These are phyloP conservation scores for Globisporangium canariense DNA, from an alignment of 352 stramenopile genomes.

Conservation along the genomic window DNA sequence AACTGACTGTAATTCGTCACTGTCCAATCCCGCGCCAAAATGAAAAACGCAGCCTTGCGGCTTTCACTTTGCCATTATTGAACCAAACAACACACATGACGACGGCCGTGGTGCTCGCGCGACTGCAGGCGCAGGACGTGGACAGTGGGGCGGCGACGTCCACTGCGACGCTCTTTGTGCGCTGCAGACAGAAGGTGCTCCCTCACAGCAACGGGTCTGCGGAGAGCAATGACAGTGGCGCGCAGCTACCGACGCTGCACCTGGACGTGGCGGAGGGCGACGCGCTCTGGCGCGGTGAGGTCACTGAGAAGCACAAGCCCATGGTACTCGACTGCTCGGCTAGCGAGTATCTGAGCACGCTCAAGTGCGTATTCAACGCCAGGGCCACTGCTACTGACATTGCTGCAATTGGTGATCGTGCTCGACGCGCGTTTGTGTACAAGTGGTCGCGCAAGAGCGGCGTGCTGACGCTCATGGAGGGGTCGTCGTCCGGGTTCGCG, in stretches of 20 bases:
- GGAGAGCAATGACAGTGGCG: background rate
- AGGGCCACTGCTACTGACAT: conserved; percentile 11
- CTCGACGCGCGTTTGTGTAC: conserved; percentile 26
- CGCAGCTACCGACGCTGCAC: conserved; percentile 12
- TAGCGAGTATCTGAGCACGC: conserved; percentile 27
- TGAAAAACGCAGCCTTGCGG: too few species aligned
- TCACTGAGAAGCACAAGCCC: conserved; percentile 36
- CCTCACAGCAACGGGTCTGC: background rate
- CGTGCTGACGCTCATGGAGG: conserved; percentile 52
- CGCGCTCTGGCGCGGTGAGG: conserved; percentile 26
- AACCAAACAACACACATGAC: background rate
- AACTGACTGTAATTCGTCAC: background rate
- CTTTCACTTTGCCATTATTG: background rate
- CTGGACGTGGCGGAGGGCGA: conserved; percentile 31
- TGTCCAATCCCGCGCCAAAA: too few species aligned
- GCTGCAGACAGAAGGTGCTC: conserved; percentile 17
- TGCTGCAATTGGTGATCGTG: too few species aligned
- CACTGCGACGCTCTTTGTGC: conserved; percentile 21
- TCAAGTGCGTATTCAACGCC: conserved; percentile 17
- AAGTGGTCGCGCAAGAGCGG: conserved; percentile 33
- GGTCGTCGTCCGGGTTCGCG: conserved; percentile 25
- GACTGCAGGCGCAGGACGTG: conserved; percentile 23
- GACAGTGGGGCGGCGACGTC: conserved; percentile 11
- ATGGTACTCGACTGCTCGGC: conserved; percentile 39
- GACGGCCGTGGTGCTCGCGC: conserved; percentile 13